Base-by-base conservation (phyloP, 768 basidiomycete genomes). In the Strobilomyces echinocephalus region DNA sequence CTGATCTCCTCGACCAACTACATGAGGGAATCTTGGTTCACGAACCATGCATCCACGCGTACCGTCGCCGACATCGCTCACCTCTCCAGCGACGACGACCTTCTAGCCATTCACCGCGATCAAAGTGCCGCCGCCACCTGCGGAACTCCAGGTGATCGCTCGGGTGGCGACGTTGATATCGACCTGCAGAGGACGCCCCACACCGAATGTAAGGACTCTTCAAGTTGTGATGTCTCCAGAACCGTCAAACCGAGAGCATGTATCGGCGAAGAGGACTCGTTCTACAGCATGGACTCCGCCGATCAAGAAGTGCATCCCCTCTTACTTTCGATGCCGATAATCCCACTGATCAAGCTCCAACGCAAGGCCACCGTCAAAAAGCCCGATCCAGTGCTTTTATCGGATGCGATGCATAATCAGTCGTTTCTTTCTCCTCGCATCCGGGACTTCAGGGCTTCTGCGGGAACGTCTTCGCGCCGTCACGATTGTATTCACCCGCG, bases 241-340 rank as follows among this genome's bases (percentile, higher is more conserved):
- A 8, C 5, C 24, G 8, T 49, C 50, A 40, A 54, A 30, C n/a
- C 42, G 4, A 46, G 20, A 16, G 28, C 46, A 18, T 31, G 11
- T 41, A 34, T 46, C 20, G 28, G 42, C 38, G 68, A 68, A 8
- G 48, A 41, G n/a, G 53, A 53, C 12, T 65, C 68, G 3, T 41
- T 65, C 0, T 67, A 69, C 12, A 62, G 63, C 45, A 54, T 41
- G 54, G 59, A 61, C 41, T 69, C 68, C 16, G 63, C 65, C 20
- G 58, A 67, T 43, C 57, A 62, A 20, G 63, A 65, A 6, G 52
- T 49, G 2, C 63, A 67, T 42, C 49, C 51, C 2, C 20, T 57
- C 34, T 53, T 67, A 44, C 58, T 67, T 45, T 65, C 67, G 5
- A 69, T 65, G 50, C 65, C 66, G 6, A 52, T 59, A 1, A 69